Conservation (phyloP, 176 grass and related monocot genomes). For the Carex kokanica region DNA sequence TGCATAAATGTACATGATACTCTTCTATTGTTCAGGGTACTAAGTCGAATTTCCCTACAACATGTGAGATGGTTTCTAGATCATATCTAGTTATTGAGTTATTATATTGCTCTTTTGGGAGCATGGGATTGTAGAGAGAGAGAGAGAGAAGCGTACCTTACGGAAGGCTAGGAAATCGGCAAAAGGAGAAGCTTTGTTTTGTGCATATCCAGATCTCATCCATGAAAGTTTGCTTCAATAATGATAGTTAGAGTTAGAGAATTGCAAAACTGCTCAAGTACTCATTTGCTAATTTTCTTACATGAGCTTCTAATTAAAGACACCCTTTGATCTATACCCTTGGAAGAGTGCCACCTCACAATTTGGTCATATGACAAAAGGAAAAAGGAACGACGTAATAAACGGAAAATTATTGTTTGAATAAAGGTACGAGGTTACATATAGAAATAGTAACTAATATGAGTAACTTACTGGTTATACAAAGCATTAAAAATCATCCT, state of each 20-base stretch:
- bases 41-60: not conserved
- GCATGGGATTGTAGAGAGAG: not conserved
- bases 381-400: conserved; percentile 15
- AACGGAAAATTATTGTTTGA: conserved; percentile 14
- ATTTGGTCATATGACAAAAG: not conserved
- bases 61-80: not conserved
- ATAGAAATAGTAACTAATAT: not conserved
- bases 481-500: conserved; percentile 93
- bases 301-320: not conserved
- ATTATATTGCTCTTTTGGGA: not conserved
- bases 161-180: conserved; percentile 84
- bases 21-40: not conserved
- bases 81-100: not conserved
- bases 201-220: conserved; percentile 80
- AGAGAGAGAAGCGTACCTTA: conserved; percentile 42
- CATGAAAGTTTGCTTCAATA: conserved; percentile 66
- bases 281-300: not conserved
- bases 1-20: not conserved
- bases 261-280: not conserved
- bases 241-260: conserved; percentile 16
- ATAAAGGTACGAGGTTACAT: conserved; percentile 26
- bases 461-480: conserved; percentile 73
- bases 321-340: not conserved
- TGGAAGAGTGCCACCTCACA: not conserved
- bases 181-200: conserved; percentile 85